Percentiles rank a stretch among this genome's conserved stretches.
Conservation (phyloP, 805 yeast species). For the Candida nitratophila region DNA sequence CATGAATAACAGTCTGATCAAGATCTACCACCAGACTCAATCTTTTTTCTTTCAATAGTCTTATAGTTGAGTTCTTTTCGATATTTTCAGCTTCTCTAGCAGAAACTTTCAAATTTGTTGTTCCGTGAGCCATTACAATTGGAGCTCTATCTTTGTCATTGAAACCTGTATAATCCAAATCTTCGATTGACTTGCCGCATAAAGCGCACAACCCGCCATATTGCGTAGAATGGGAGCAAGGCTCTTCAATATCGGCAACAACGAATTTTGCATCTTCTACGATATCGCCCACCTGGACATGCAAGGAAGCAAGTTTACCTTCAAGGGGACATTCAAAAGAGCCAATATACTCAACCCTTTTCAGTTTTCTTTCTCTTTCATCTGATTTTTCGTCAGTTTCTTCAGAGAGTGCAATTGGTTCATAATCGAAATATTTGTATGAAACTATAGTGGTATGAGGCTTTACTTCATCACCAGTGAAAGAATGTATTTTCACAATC, state of each 20-base stretch:
- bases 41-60: slow-evolving; percentile 55
- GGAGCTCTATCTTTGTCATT: slow-evolving; percentile 69
- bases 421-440: slow-evolving; percentile 63
- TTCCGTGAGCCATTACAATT: slow-evolving; percentile 84
- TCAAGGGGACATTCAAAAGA: slow-evolving; percentile 78
- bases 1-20: slow-evolving; percentile 96
- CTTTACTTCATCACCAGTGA: slow-evolving; percentile 37
- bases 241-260: slow-evolving; percentile 60
- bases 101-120: slow-evolving; percentile 76
- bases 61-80: slow-evolving; percentile 57
- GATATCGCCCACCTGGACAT: slow-evolving; percentile 52
- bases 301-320: slow-evolving; percentile 52
- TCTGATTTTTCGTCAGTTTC: slow-evolving; percentile 24
- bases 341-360: slow-evolving; percentile 61
- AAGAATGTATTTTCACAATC: slow-evolving; percentile 41
- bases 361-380: slow-evolving; percentile 35
- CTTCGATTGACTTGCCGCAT: slow-evolving; percentile 77
- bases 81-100: slow-evolving; percentile 80
- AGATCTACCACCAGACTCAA: slow-evolving; percentile 90
- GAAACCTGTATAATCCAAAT: slow-evolving; percentile 68
- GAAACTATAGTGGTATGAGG: slow-evolving; percentile 50
- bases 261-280: slow-evolving; percentile 38
- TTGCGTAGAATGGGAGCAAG: slow-evolving; percentile 88
- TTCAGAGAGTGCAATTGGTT: slow-evolving; percentile 45
- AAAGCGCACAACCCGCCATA: slow-evolving; percentile 92